phyloP scores from a whole-genome alignment of 352 stramenopile genomes.

The Phytophthora crassamura region DNA sequence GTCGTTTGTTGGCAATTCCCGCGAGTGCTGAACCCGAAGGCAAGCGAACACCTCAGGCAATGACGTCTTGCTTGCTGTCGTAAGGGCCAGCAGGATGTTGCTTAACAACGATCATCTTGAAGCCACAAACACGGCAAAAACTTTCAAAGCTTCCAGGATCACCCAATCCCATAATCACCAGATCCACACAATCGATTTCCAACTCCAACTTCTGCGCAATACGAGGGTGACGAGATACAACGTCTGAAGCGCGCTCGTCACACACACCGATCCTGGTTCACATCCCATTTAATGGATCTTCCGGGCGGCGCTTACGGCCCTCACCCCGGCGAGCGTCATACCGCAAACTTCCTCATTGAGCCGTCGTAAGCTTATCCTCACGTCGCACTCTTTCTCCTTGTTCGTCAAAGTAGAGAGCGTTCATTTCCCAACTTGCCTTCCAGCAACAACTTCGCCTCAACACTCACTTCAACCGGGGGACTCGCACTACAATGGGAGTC shows the following conservation, averaged over 20 bases:
- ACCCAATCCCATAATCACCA: not conserved
- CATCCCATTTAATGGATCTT: constrained; percentile 4
- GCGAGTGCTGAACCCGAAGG: no score
- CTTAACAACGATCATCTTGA: no score
- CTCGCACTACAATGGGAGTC: constrained; percentile 22
- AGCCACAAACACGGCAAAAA: not conserved
- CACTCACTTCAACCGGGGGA: not conserved
- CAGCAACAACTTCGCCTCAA: not conserved
- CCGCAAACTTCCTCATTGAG: not conserved
- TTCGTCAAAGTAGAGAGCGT: constrained; percentile 6
- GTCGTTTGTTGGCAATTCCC: no score
- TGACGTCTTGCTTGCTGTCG: no score
- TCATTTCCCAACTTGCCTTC: constrained; percentile 25
- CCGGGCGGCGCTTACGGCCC: constrained; percentile 12
- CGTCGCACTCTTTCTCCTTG: not conserved
- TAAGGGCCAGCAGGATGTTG: no score
- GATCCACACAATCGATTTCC: not conserved
- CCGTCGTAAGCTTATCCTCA: not conserved
- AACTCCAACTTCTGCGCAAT: not conserved
- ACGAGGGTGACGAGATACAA: not conserved
- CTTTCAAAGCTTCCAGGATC: constrained; percentile 4
- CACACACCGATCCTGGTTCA: constrained; percentile 6
- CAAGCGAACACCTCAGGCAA: no score
- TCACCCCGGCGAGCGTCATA: not conserved
- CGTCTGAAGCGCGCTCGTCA: not conserved